Evolutionary conservation across 2,329 filamentous ascomycete genomes (phyloP).

Genomic region (Volutella citrinella): DNA sequence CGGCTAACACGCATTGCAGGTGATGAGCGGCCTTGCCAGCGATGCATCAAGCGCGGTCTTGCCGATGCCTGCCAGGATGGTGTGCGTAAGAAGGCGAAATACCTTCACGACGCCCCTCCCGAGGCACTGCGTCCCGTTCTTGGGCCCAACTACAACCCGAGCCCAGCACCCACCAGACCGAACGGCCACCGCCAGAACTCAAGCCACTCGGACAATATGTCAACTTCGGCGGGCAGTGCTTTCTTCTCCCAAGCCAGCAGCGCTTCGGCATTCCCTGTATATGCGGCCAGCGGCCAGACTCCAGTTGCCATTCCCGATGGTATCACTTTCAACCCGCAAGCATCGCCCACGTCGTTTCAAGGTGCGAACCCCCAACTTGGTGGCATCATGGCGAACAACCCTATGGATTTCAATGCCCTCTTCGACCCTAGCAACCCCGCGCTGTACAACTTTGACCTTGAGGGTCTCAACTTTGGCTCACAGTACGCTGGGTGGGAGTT

Average conservation of each 20-base stretch:
- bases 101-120: constrained; percentile 91
- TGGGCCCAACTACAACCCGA: constrained; percentile 65
- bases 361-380: constrained; percentile 46
- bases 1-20: no score
- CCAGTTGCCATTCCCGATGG: constrained; percentile 47
- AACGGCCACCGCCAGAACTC: constrained; percentile 48
- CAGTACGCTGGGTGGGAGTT: constrained; percentile 96
- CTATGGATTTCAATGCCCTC: constrained; percentile 56
- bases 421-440: constrained; percentile 92
- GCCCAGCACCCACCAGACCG: constrained; percentile 42
- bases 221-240: constrained; percentile 39
- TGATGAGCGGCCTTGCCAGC: constrained; percentile 88
- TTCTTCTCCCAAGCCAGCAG: constrained; percentile 48
- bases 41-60: constrained; percentile 90
- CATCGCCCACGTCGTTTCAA: constrained; percentile 72
- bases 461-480: constrained; percentile 84
- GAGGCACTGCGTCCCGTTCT: constrained; percentile 87
- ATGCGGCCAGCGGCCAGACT: constrained; percentile 41
- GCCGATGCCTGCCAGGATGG: constrained; percentile 93
- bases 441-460: constrained; percentile 92
- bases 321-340: constrained; percentile 60
- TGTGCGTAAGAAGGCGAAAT: constrained; percentile 98
- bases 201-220: constrained; percentile 45
- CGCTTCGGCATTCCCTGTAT: constrained; percentile 51
- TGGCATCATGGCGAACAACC: constrained; percentile 48